Percentiles rank a stretch among this genome's conserved stretches.
Evolutionary conservation across 1,284 basidiomycete species (phyloP).

Genomic region (Stygiomarasmius scandens): DNA sequence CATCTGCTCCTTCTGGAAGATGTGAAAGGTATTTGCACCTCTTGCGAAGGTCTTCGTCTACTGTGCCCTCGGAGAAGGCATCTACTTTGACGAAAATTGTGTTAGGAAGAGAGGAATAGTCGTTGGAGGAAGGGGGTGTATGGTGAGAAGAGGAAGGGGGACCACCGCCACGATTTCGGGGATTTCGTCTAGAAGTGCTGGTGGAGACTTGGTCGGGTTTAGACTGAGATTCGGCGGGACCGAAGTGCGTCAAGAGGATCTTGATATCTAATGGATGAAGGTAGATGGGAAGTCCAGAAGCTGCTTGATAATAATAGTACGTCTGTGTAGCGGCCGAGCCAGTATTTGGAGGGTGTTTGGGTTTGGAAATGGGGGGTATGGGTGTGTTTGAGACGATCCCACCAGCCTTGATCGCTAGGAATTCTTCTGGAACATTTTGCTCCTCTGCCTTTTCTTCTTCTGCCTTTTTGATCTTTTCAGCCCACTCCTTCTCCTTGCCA

Average conservation of each 20-base stretch:
- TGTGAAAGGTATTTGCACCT: constrained; percentile 96
- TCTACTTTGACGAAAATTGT: constrained; percentile 80
- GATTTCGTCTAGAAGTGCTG: neutral
- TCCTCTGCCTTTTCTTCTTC: neutral
- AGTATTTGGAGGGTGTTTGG: constrained; percentile 70
- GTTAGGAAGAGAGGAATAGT: constrained; percentile 85
- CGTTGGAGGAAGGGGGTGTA: constrained; percentile 28
- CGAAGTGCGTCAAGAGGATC: constrained; percentile 86
- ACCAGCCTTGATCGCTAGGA: constrained; percentile 45
- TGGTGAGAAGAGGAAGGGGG: constrained; percentile 26
- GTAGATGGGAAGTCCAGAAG: constrained; percentile 90
- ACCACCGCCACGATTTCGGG: neutral
- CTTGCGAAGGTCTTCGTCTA: constrained; percentile 91
- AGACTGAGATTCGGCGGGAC: too few relatives aligned
- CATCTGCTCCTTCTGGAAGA: constrained; percentile 89
- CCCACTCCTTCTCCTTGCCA: neutral
- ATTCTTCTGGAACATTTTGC: constrained; percentile 53
- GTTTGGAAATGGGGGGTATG: constrained; percentile 28
- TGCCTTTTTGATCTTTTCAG: neutral
- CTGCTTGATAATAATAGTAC: constrained; percentile 96
- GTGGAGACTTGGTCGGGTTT: neutral
- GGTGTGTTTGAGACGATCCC: constrained; percentile 23
- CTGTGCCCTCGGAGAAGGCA: constrained; percentile 73
- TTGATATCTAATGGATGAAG: constrained; percentile 96
- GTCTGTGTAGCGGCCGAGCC: constrained; percentile 53